Evolutionary conservation across 2,329 filamentous ascomycete genomes (phyloP).

Genomic region (Sclerotinia trifoliorum): DNA sequence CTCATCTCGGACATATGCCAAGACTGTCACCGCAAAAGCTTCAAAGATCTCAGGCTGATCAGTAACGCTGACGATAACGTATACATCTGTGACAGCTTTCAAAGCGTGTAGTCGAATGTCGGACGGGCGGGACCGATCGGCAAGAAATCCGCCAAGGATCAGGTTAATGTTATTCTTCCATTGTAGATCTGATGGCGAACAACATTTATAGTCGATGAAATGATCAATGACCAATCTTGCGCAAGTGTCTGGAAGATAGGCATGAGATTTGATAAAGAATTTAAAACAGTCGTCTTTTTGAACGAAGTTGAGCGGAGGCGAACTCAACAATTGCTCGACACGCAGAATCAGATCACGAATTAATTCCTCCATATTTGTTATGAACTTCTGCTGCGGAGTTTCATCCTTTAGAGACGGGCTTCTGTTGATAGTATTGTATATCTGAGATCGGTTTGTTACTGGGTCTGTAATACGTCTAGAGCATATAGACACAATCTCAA

Average conservation of each 20-base stretch:
- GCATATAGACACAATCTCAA: conserved; percentile 60
- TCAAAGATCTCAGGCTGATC: conserved; percentile 57
- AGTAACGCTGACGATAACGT: conserved; percentile 49
- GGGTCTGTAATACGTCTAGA: conserved; percentile 37
- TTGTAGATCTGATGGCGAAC: conserved; percentile 66
- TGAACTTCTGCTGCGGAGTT: conserved; percentile 28
- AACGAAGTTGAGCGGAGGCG: conserved; percentile 52
- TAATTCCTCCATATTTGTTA: conserved; percentile 34
- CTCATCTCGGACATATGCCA: conserved; percentile 61
- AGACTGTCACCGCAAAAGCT: conserved; percentile 59
- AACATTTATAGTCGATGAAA: conserved; percentile 66
- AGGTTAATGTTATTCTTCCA: conserved; percentile 65
- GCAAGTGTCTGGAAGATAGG: conserved; percentile 62
- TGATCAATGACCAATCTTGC: conserved; percentile 64
- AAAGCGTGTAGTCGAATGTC: conserved; percentile 63
- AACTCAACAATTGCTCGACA: conserved; percentile 41
- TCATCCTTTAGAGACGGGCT: conserved; percentile 29
- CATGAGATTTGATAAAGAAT: conserved; percentile 63
- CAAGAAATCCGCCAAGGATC: conserved; percentile 63
- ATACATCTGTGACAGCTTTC: conserved; percentile 53
- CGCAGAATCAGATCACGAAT: conserved; percentile 37
- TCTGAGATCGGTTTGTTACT: conserved; percentile 28
- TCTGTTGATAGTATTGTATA: conserved; percentile 26
- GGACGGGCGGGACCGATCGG: conserved; percentile 58
- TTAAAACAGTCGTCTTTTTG: conserved; percentile 65